phyloP scores from a whole-genome alignment of 2,329 filamentous ascomycete species.

The Thelonectria olida region DNA sequence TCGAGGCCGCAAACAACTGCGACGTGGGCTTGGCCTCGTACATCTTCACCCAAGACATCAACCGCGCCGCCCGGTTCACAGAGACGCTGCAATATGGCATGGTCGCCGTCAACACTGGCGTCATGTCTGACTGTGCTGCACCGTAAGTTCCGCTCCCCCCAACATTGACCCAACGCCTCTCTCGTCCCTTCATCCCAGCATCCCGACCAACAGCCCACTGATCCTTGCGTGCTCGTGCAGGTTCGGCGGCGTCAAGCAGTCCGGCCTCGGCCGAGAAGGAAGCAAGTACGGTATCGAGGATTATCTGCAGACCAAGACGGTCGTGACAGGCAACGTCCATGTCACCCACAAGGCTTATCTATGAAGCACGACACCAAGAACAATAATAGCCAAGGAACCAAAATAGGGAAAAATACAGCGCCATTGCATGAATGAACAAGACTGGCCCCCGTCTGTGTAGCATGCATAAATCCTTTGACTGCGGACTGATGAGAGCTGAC shows the following conservation, averaged over 20 bases:
- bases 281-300: conserved; percentile 69
- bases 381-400: no score
- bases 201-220: neutral
- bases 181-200: no score
- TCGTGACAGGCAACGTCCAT: conserved; percentile 51
- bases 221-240: conserved; percentile 4
- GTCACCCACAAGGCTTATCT: conserved; percentile 24
- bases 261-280: conserved; percentile 68
- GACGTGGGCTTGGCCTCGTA: conserved; percentile 80
- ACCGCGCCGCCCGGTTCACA: conserved; percentile 52
- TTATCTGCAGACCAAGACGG: conserved; percentile 64
- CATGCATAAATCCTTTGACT: neutral
- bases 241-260: conserved; percentile 71
- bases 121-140: conserved; percentile 37
- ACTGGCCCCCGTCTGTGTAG: neutral
- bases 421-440: no score
- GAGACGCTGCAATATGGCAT: conserved; percentile 70
- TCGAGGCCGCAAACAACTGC: conserved; percentile 71
- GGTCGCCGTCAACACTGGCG: conserved; percentile 71
- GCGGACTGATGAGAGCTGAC: neutral
- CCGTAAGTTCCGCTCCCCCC: conserved; percentile 30
- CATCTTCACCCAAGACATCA: conserved; percentile 67
- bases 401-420: neutral
- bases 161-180: no score
- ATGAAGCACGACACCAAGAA: neutral